Conservation (phyloP, 192 early-diverging fungal species). For the Paraglomus brasilianum region DNA sequence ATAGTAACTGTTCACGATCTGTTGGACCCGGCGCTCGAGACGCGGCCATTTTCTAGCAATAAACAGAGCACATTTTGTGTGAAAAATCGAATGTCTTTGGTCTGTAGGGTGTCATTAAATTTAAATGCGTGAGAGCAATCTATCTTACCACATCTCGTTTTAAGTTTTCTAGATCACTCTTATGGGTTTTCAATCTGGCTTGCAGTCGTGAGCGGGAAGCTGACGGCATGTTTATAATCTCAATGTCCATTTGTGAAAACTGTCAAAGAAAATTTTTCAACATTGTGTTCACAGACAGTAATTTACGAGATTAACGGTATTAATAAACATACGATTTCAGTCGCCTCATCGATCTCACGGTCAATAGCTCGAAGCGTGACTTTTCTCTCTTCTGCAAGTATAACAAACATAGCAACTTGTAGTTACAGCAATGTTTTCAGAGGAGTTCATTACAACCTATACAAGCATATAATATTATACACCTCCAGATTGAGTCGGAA, state of each 20-base stretch:
- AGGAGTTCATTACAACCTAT: not conserved
- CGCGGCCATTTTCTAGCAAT: slow-evolving; percentile 46
- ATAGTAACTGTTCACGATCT: slow-evolving; percentile 66
- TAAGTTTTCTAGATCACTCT: slow-evolving; percentile 76
- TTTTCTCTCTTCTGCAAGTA: slow-evolving; percentile 64
- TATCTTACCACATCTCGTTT: slow-evolving; percentile 70
- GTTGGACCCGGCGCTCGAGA: slow-evolving; percentile 40
- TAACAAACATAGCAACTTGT: not conserved
- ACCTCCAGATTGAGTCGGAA: slow-evolving; percentile 23
- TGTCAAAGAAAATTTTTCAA: slow-evolving; percentile 33
- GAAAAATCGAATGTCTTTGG: not conserved
- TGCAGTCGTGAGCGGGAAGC: slow-evolving; percentile 63
- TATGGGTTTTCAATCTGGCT: slow-evolving; percentile 68
- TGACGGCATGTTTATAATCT: slow-evolving; percentile 72
- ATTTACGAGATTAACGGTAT: not conserved
- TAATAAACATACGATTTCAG: slow-evolving; percentile 72
- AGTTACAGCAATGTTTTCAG: not conserved
- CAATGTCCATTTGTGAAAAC: slow-evolving; percentile 93
- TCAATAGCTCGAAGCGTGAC: slow-evolving; percentile 72
- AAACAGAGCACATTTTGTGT: not conserved
- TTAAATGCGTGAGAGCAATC: not conserved
- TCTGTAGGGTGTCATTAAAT: too few species aligned
- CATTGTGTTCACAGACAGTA: not conserved
- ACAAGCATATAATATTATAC: slow-evolving; percentile 6
- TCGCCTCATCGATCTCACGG: slow-evolving; percentile 85